These are phyloP conservation scores for Pinus taeda DNA, from an alignment of 75 land plant genomes.

Conservation along the genomic window DNA sequence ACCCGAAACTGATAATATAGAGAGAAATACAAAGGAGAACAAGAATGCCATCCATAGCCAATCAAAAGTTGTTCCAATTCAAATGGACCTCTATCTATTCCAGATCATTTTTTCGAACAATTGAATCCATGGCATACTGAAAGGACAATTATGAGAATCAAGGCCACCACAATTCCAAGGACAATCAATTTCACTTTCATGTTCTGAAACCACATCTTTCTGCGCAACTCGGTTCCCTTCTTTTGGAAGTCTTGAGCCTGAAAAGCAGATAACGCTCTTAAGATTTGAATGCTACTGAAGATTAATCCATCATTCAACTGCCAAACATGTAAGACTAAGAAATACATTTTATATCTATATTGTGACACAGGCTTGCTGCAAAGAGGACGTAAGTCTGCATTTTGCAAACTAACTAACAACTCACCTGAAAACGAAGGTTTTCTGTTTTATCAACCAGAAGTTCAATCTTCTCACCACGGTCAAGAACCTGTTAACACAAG, in stretches of 20 bases:
- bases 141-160: slow-evolving; percentile 56
- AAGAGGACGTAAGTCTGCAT: neutral
- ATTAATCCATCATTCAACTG: no score
- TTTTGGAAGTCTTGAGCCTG: slow-evolving; percentile 65
- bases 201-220: slow-evolving; percentile 74
- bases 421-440: slow-evolving; percentile 83
- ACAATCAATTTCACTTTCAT: slow-evolving; percentile 71
- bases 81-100: neutral
- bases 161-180: slow-evolving; percentile 48
- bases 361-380: no score
- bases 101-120: slow-evolving; percentile 13
- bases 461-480: slow-evolving; percentile 84
- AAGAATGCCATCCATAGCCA: neutral
- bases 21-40: neutral
- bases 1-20: neutral
- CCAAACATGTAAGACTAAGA: neutral
- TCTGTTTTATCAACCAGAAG: slow-evolving; percentile 83
- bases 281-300: neutral
- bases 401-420: neutral
- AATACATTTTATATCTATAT: neutral
- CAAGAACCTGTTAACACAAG: slow-evolving; percentile 49
- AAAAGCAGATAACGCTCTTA: neutral
- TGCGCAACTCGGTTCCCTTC: slow-evolving; percentile 53
- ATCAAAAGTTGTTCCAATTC: neutral
- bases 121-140: slow-evolving; percentile 58